These are phyloP conservation scores for Narthecium ossifragum DNA, from an alignment of 106 monocot species.

Conservation along the genomic window DNA sequence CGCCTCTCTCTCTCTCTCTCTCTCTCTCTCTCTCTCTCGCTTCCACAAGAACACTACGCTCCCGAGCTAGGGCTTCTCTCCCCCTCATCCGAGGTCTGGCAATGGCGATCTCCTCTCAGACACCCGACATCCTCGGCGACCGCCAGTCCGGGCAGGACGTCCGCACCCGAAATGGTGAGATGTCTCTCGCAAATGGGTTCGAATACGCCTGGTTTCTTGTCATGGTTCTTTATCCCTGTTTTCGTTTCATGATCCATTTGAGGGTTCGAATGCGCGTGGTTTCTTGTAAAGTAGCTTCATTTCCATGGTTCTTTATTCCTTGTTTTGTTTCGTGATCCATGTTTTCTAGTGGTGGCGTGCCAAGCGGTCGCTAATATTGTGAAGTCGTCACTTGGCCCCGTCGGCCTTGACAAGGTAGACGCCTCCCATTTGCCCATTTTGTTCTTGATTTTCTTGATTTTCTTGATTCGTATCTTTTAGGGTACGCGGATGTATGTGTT, in stretches of 20 bases:
- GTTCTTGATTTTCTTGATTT: background rate
- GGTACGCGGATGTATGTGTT: too few species aligned
- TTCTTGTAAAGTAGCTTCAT: background rate
- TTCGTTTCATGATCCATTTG: background rate
- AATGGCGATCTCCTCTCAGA: conserved; percentile 57
- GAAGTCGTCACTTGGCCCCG: conserved; percentile 93
- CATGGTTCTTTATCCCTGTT: background rate
- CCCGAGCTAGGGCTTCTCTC: background rate
- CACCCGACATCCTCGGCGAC: conserved; percentile 86
- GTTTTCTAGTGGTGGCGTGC: conserved; percentile 71
- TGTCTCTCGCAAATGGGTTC: too few species aligned
- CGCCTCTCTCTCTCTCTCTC: background rate
- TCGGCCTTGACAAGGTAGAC: conserved; percentile 93
- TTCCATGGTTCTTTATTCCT: background rate
- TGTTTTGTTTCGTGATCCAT: conserved; percentile 4
- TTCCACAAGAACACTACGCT: conserved; percentile 5
- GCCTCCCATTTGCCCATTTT: background rate
- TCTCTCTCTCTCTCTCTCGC: background rate
- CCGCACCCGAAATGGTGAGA: conserved; percentile 94
- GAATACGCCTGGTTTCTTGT: too few species aligned
- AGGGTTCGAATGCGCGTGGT: background rate
- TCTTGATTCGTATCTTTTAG: too few species aligned
- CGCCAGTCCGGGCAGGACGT: conserved; percentile 98
- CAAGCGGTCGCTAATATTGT: conserved; percentile 95
- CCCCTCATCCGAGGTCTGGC: background rate